A percentile compares a stretch with the other conserved stretches of the same genome.
Conservation (phyloP, 805 yeast species). For the Teunomyces cretensis region DNA sequence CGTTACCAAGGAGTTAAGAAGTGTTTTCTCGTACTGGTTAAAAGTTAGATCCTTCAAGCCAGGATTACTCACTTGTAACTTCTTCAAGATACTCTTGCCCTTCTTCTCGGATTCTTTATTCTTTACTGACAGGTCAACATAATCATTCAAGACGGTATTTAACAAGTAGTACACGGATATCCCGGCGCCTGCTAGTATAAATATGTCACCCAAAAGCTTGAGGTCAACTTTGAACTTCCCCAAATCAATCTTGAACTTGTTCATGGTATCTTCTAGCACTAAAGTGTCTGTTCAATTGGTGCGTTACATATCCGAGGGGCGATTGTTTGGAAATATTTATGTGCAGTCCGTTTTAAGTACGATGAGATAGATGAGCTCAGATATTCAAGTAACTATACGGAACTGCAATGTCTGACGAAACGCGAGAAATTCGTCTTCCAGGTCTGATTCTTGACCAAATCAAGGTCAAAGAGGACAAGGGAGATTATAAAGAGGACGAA, state of each 20-base stretch:
- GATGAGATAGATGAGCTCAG: conserved; percentile 3
- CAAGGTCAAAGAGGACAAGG: conserved; percentile 38
- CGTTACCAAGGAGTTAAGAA: conserved; percentile 74
- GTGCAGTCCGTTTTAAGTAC: background rate
- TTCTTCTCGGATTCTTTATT: conserved; percentile 64
- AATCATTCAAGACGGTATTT: conserved; percentile 37
- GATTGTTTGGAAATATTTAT: background rate
- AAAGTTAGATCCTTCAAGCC: conserved; percentile 50
- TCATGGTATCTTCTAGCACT: conserved; percentile 19
- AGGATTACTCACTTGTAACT: conserved; percentile 53
- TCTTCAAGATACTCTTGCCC: conserved; percentile 44
- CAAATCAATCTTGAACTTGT: conserved; percentile 32
- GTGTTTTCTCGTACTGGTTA: conserved; percentile 73
- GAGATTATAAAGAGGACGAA: conserved; percentile 43
- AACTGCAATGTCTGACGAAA: conserved; percentile 11
- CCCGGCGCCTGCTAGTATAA: conserved; percentile 57
- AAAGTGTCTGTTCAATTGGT: background rate
- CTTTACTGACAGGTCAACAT: conserved; percentile 33
- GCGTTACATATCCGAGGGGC: background rate
- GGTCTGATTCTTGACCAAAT: conserved; percentile 55
- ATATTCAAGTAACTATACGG: background rate
- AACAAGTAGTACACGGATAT: conserved; percentile 67
- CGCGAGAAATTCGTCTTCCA: conserved; percentile 55
- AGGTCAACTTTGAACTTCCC: conserved; percentile 40
- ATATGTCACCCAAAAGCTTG: conserved; percentile 42